Base-by-base conservation (phyloP, 2,329 filamentous ascomycete genomes). In the Pyrenophora tritici-repentis region DNA sequence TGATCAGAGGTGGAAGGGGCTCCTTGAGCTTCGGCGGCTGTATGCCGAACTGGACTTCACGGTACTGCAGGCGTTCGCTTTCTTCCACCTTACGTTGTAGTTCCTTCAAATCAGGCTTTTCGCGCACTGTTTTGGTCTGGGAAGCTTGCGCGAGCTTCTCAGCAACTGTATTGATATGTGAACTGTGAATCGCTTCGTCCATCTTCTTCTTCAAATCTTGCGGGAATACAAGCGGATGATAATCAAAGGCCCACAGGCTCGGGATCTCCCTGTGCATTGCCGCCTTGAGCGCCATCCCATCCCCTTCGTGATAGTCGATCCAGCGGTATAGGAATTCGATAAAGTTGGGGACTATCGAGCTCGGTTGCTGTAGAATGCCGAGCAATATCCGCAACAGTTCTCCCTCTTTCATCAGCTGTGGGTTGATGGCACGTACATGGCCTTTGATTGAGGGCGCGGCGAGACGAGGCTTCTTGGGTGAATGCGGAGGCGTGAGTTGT, bases 261-360 rank as follows among this genome's bases (percentile, higher is more conserved):
- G 69, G 70, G 18, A 73, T 72, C 45, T 73, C 70, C 42, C 54
- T 55, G 9, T 56, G 50, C 24, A 71, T 36, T n/a, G 69, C 70
- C 31, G 66, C 66, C 39, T 66, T 62, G 39, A 72, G 44, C 14
- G 69, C 70, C 22, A 50, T 65, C 2, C 69, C 70, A 47, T 69
- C 65, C 17, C 68, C 67, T 26, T 66, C 60, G 34, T 65, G 64
- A 37, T 55, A 69, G 53, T 73, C 70, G 41, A 73, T 53, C 61
- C 63, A 68, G 4, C 61, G 57, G 37, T 73, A 73, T 6, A 73
- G 47, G 20, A 70, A 70, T 37, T 73, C 70, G 32, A 73, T 61
- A 22, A 65, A 68, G 46, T 72, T 73, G 1, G 70, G 70, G 2
- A 73, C 62, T 13, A 70, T 42, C 7, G 45, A 49, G 45, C 55